Base-by-base conservation (phyloP, 345 rosid genomes). In the Salix arbutifolia region DNA sequence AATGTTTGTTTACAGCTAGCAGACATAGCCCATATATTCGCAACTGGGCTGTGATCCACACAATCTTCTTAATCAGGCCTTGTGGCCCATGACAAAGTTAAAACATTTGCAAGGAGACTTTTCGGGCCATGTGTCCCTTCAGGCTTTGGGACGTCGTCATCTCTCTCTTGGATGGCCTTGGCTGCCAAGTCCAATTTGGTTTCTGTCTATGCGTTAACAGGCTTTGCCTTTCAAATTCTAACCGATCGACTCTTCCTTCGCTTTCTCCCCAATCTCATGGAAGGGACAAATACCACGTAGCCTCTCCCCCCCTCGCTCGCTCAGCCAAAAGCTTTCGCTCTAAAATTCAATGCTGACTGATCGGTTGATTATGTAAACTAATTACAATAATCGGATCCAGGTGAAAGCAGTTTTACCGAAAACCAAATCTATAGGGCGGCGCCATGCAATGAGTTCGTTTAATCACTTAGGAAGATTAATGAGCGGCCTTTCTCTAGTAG, bases 401-500 rank as follows among this genome's bases (percentile, higher is more conserved):
- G 46, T 68, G 8, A 13, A 69, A 69, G 25, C 12, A 38, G 25
- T 10, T 5, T 23, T 12, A 23, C n/a, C 31, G 11, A 13, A 42
- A 21, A 1, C 30, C 18, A 70, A 44, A 44, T 66, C 69, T 33
- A 4, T 8, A 30, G 18, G 40, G 69, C 76, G 40, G 69, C 76
- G 48, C 82, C 40, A 82, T 80, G 60, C 65, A 17, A 83, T 86
- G 94, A 84, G 89, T 74, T 85, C 88, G 80, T 87, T 72, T 67
- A 91, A 87, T 82, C 83, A 88, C 28, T 77, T 91, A 17, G 86
- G 76, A 78, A 87, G 96, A 91, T 83, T 96, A 37, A 74, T 84
- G 31, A 80, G 80, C 70, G 99, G 99, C 77, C 68, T 93, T 16
- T 84, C 95, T 62, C 86, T 96, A 16, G 86, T 93, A 60, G 97